Evolutionary conservation across 805 yeast genomes (phyloP).

Genomic region (Maudiozyma pseudohumilis): DNA sequence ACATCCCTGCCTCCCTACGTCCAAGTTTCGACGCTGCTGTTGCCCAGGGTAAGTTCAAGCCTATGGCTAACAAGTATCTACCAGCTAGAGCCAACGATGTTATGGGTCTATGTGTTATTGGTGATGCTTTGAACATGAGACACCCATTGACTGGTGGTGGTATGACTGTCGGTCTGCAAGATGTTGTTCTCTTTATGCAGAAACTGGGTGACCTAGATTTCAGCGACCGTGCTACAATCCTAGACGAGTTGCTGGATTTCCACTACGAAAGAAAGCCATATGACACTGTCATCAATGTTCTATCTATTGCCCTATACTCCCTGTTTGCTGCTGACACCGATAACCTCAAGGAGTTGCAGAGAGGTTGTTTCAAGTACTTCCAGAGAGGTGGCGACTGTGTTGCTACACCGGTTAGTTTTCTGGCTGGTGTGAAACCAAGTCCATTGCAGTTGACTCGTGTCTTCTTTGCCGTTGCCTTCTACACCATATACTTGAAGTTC

Average conservation of each 20-base stretch:
- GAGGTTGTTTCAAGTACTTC: constrained; percentile 85
- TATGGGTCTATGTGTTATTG: constrained; percentile 73
- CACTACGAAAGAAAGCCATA: constrained; percentile 68
- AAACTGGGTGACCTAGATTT: constrained; percentile 35
- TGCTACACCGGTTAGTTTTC: constrained; percentile 67
- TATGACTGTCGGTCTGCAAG: constrained; percentile 94
- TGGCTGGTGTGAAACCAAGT: constrained; percentile 70
- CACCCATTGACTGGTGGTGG: constrained; percentile 99
- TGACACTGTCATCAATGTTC: constrained; percentile 78
- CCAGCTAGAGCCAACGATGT: constrained; percentile 63
- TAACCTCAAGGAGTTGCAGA: constrained; percentile 60
- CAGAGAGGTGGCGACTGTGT: constrained; percentile 74
- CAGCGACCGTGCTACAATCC: constrained; percentile 45
- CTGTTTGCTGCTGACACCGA: constrained; percentile 78
- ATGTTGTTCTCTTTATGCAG: constrained; percentile 56
- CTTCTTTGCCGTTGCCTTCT: constrained; percentile 85
- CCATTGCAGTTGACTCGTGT: constrained; percentile 73
- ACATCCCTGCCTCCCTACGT: constrained; percentile 51
- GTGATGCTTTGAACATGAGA: constrained; percentile 94
- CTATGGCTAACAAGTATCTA: constrained; percentile 91
- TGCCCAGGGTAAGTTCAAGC: constrained; percentile 45
- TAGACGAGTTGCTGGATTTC: constrained; percentile 52
- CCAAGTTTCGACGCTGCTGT: constrained; percentile 67
- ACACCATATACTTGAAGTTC: constrained; percentile 64
- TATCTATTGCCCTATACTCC: constrained; percentile 82